Evolutionary conservation across 192 early-diverging fungal species (phyloP), one percentile per base, ranked within the genome.

Genomic region (Entomortierella lignicola): DNA sequence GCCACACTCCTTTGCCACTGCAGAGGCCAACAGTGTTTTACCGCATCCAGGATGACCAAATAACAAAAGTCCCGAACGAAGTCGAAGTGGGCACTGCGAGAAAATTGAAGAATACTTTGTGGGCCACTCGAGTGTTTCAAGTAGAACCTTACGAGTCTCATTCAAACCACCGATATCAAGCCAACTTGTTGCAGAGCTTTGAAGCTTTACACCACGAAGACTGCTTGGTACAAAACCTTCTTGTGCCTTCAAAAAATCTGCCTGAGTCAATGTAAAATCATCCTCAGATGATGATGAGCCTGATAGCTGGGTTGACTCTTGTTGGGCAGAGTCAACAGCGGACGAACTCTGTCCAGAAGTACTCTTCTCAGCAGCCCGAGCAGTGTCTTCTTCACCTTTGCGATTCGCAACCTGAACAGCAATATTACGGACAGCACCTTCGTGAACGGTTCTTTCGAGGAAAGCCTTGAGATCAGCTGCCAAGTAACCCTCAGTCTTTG

Each of bases 1-100:
- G 13, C 97, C 97, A 65, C 96, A 99, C 77, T 99, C 96, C 59
- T 96, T 93, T 18, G 97, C 97, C 5, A 97, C 94, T 0, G 98
- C 97, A 5, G 94, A 94, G 2, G 98, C 97, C 20, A 99, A 81
- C 70, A 99, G 75, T 5, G 98, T 99, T 69, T 99, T 99, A 27
- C 98, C 98, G 83, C 98, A 99, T n/a, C 98, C 98, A 6, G 98
- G 97, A 64, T 92, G 98, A 8, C 98, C 98, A 83, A 97, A 99
- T 18, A 99, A 75, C 43, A 99, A 80, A 21, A 99, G 84, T 84
- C 94, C 98, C 3, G 98, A 98, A 10, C 97, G 87, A 48, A 99
- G 81, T 20, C 98, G 88, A 42, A 99, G 81, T 2, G 96, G 91
- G 69, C 92, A 95, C 59, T 89, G 91, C 13, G 91, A 91, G 84